These are phyloP conservation scores for Clausena lansium DNA, from an alignment of 345 rosid genomes.

Conservation along the genomic window DNA sequence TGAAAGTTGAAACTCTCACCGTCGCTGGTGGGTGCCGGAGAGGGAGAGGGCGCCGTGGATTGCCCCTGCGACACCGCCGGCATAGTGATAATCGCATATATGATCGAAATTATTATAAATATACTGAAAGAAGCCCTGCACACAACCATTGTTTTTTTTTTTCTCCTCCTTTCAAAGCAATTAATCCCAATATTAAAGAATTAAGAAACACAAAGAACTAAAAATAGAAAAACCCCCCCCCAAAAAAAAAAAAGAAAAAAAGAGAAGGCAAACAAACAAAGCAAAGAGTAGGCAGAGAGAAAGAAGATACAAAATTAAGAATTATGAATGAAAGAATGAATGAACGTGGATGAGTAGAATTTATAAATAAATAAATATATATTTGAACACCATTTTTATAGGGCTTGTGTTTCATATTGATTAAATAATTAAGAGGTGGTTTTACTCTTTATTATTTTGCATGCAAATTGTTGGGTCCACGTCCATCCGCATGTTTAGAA, in stretches of 20 bases:
- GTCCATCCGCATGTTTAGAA: constrained; percentile 19
- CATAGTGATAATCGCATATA: constrained; percentile 36
- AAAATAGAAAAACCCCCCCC: constrained; percentile 14
- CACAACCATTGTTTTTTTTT: constrained; percentile 46
- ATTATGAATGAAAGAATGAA: too few species aligned
- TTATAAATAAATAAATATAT: too few species aligned
- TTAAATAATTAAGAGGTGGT: not conserved
- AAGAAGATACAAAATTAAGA: not conserved
- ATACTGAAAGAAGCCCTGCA: constrained; percentile 38
- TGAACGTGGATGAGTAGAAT: not conserved
- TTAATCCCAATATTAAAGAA: not conserved
- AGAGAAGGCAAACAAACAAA: constrained; percentile 24
- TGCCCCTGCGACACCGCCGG: constrained; percentile 58
- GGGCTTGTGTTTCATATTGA: not conserved
- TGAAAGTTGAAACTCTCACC: constrained; percentile 27
- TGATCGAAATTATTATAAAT: constrained; percentile 30
- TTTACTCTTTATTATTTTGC: not conserved
- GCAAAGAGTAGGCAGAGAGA: constrained; percentile 14
- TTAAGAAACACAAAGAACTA: not conserved
- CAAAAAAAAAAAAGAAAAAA: not conserved
- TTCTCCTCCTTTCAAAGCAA: not conserved
- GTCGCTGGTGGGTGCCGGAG: constrained; percentile 72
- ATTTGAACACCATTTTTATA: constrained; percentile 7
- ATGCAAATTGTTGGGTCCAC: constrained; percentile 12
- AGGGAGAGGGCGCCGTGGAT: constrained; percentile 59